Conservation (phyloP, 306 rosid genomes). For the Prosopis cineraria region DNA sequence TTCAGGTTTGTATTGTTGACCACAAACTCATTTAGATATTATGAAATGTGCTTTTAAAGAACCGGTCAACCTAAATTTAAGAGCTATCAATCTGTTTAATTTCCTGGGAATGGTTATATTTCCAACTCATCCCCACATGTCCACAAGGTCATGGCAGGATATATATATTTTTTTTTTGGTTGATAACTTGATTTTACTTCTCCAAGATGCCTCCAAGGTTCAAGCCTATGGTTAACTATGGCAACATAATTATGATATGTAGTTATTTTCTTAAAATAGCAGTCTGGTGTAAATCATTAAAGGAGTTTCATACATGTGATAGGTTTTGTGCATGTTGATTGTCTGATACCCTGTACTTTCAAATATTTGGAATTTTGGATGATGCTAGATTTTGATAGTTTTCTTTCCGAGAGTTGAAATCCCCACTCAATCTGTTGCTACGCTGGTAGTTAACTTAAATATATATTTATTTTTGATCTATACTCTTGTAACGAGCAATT, state of each 20-base stretch:
- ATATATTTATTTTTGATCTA: not conserved
- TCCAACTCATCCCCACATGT: not conserved
- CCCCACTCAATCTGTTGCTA: conserved; percentile 20
- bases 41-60: not conserved
- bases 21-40: not conserved
- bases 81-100: not conserved
- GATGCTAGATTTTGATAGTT: conserved; percentile 10
- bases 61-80: not conserved
- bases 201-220: not conserved
- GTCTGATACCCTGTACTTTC: not conserved
- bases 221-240: not conserved
- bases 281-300: not conserved
- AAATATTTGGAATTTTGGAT: not conserved
- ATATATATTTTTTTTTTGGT: not conserved
- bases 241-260: not conserved
- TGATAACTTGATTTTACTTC: not conserved
- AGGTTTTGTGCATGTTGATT: not conserved
- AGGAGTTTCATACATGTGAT: not conserved
- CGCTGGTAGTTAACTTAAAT: conserved; percentile 11
- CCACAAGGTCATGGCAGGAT: not conserved
- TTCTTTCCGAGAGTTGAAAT: conserved; percentile 15
- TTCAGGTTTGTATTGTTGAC: conserved; percentile 59
- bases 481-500: conserved; percentile 22
- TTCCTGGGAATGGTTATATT: not conserved
- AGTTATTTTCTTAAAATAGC: not conserved